Conservation (phyloP, 148 eudicot species). For the Nyssa sinensis region DNA sequence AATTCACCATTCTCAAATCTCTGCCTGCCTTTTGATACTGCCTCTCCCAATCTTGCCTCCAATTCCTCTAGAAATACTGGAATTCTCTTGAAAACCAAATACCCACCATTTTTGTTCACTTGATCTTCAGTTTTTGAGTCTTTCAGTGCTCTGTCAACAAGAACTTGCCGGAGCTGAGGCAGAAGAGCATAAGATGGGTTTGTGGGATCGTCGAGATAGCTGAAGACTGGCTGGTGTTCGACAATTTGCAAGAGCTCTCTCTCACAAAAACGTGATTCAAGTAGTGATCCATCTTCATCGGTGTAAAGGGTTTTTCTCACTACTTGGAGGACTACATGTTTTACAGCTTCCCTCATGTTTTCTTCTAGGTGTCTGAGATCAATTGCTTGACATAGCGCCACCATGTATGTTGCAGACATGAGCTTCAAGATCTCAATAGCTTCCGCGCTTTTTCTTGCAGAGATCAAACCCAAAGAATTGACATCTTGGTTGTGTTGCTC, state of each 20-base stretch:
- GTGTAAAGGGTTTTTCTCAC: background rate
- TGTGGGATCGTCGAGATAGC: background rate
- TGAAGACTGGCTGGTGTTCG: background rate
- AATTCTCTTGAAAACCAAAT: background rate
- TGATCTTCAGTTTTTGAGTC: background rate
- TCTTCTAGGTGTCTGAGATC: background rate
- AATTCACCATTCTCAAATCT: background rate
- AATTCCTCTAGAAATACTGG: constrained; percentile 4
- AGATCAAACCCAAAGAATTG: constrained; percentile 11
- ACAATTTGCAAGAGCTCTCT: background rate
- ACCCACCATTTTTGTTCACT: background rate
- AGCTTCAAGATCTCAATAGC: background rate
- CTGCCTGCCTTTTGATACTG: background rate
- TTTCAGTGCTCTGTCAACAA: constrained; percentile 6
- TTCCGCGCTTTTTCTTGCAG: constrained; percentile 15
- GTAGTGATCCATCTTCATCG: background rate
- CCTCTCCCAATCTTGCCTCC: constrained; percentile 2
- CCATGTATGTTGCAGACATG: background rate
- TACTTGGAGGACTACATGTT: background rate
- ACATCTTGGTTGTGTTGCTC: constrained; percentile 5
- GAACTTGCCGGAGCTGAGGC: constrained; percentile 1
- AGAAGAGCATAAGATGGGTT: background rate
- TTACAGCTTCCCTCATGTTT: background rate
- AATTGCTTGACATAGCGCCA: background rate
- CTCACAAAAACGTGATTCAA: background rate